These are phyloP conservation scores for Rhizopogon vesiculosus DNA, from an alignment of 768 basidiomycete genomes.

Conservation along the genomic window DNA sequence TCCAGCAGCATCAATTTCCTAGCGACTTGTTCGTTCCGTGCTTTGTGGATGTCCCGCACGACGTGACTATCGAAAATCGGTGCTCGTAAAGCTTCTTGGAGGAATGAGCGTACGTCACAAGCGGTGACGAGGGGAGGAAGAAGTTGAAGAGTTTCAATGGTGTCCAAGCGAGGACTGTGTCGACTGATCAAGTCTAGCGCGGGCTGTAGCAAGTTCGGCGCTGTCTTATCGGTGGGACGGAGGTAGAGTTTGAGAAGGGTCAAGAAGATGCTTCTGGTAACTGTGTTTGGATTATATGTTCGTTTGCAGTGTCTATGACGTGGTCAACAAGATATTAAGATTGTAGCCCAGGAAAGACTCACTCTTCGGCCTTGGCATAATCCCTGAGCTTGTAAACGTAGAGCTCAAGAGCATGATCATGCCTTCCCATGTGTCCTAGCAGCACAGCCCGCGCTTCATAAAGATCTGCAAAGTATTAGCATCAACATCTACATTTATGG, in stretches of 20 bases:
- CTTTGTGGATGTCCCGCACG: constrained; percentile 63
- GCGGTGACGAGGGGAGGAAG: constrained; percentile 89
- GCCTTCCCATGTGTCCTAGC: constrained; percentile 82
- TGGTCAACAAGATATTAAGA: neutral
- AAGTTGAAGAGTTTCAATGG: constrained; percentile 77
- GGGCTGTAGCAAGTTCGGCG: constrained; percentile 62
- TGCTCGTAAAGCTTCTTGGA: constrained; percentile 63
- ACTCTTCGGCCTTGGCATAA: constrained; percentile 88
- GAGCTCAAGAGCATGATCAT: constrained; percentile 91
- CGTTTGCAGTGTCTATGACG: constrained; percentile 81
- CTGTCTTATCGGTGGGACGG: constrained; percentile 51
- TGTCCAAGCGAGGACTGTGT: constrained; percentile 78
- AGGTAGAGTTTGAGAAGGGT: constrained; percentile 86
- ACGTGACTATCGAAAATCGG: constrained; percentile 69
- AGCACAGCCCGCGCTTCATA: constrained; percentile 91
- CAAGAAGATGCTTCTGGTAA: constrained; percentile 68
- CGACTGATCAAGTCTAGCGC: constrained; percentile 86
- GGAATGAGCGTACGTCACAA: constrained; percentile 71
- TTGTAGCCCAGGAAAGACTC: constrained; percentile 18
- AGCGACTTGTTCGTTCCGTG: constrained; percentile 75
- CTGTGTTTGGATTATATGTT: constrained; percentile 55
- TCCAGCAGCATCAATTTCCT: constrained; percentile 72
- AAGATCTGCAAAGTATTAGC: constrained; percentile 47
- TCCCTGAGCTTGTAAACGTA: constrained; percentile 88
- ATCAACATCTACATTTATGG: neutral